A percentile compares a stretch with the other conserved stretches of the same genome.
Evolutionary conservation across 2,329 filamentous ascomycete species (phyloP).

Genomic region (Cercospora zeina): DNA sequence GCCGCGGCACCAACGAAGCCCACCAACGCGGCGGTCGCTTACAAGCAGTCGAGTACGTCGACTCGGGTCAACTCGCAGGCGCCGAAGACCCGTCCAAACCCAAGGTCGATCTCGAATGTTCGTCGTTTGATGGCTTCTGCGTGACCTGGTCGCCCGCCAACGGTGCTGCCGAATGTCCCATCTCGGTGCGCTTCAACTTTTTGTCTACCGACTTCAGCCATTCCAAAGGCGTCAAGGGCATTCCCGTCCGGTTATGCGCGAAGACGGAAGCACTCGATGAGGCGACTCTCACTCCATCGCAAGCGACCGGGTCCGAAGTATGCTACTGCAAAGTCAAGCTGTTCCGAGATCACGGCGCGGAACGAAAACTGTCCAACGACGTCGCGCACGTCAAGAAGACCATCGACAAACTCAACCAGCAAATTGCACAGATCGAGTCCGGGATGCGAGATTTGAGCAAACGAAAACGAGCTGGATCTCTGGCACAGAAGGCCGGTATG

Average conservation of each 20-base stretch:
- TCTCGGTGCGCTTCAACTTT: slow-evolving; percentile 96
- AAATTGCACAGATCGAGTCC: slow-evolving; percentile 73
- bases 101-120: slow-evolving; percentile 54
- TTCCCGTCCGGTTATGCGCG: slow-evolving; percentile 86
- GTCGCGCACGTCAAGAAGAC: slow-evolving; percentile 93
- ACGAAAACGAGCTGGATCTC: slow-evolving; percentile 59
- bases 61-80: slow-evolving; percentile 57
- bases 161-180: slow-evolving; percentile 73
- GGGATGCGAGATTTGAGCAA: slow-evolving; percentile 62
- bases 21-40: slow-evolving; percentile 90
- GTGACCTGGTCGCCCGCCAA: slow-evolving; percentile 75
- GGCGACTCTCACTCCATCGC: slow-evolving; percentile 22
- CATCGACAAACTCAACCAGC: slow-evolving; percentile 93
- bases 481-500: slow-evolving; percentile 53
- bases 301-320: slow-evolving; percentile 61
- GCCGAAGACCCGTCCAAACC: slow-evolving; percentile 52
- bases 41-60: slow-evolving; percentile 93
- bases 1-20: slow-evolving; percentile 89
- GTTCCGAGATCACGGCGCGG: slow-evolving; percentile 92
- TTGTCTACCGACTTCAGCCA: slow-evolving; percentile 98
- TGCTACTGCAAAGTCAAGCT: slow-evolving; percentile 97
- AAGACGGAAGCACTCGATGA: slow-evolving; percentile 72
- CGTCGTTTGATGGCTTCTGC: slow-evolving; percentile 91
- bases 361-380: slow-evolving; percentile 92
- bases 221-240: slow-evolving; percentile 97